These are phyloP conservation scores for Penicillium odoratum DNA, from an alignment of 495 filamentous ascomycete genomes.

Conservation along the genomic window DNA sequence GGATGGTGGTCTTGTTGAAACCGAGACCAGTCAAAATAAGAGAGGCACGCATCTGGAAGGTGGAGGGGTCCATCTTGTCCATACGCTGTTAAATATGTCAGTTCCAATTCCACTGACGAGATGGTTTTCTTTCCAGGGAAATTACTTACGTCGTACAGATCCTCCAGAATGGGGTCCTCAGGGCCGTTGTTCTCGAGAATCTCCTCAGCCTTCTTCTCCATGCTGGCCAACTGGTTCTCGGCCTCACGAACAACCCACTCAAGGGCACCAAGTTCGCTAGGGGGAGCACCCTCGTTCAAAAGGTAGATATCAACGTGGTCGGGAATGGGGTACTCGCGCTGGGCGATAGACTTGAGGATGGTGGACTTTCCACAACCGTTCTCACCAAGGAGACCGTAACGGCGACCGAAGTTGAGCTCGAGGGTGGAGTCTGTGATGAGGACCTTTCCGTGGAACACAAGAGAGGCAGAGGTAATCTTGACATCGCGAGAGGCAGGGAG, in stretches of 20 bases:
- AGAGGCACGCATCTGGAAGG: conserved; percentile 94
- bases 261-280: conserved; percentile 82
- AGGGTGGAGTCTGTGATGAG: conserved; percentile 90
- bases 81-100: conserved; percentile 69
- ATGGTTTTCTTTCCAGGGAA: not conserved
- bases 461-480: conserved; percentile 89
- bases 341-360: conserved; percentile 88
- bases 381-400: conserved; percentile 95
- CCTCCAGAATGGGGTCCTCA: conserved; percentile 86
- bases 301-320: conserved; percentile 99
- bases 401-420: conserved; percentile 88
- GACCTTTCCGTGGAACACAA: conserved; percentile 97
- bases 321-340: conserved; percentile 91
- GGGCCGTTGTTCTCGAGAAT: conserved; percentile 89
- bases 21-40: conserved; percentile 98
- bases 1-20: conserved; percentile 95
- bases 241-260: conserved; percentile 98
- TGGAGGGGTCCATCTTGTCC: conserved; percentile 99
- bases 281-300: conserved; percentile 95
- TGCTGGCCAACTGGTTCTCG: conserved; percentile 83
- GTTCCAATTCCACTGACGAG: conserved; percentile 2
- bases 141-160: conserved; percentile 86
- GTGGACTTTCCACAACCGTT: conserved; percentile 99
- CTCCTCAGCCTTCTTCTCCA: conserved; percentile 87
- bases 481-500: conserved; percentile 81